These are phyloP conservation scores for Chrysoporthe cubensis DNA, from an alignment of 2,329 filamentous ascomycete species.

Conservation along the genomic window DNA sequence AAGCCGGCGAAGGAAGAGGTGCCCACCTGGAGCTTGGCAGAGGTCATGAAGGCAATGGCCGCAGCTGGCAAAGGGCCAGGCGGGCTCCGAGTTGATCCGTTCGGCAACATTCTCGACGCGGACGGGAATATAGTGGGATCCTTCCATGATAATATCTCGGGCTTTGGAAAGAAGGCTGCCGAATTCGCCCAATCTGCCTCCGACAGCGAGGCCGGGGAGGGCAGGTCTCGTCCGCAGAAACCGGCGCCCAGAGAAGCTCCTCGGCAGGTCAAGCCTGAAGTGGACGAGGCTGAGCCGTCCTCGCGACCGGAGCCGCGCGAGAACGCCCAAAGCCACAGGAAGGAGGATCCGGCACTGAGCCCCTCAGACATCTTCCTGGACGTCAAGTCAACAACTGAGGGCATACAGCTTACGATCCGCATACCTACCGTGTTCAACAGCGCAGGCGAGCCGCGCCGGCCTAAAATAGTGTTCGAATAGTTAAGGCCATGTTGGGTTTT, in stretches of 20 bases:
- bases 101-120: conserved; percentile 51
- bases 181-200: conserved; percentile 30
- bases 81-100: conserved; percentile 47
- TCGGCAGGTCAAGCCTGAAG: conserved; percentile 32
- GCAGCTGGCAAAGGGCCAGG: conserved; percentile 34
- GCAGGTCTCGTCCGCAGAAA: conserved; percentile 28
- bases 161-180: conserved; percentile 36
- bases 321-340: conserved; percentile 42
- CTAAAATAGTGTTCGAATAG: conserved; percentile 40
- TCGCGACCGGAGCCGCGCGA: conserved; percentile 40
- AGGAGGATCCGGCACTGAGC: conserved; percentile 39
- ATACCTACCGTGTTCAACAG: conserved; percentile 59
- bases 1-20: conserved; percentile 34
- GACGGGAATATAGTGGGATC: conserved; percentile 51
- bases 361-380: conserved; percentile 61
- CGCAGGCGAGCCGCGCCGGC: conserved; percentile 34
- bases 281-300: conserved; percentile 35
- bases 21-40: conserved; percentile 38
- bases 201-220: conserved; percentile 31
- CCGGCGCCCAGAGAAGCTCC: conserved; percentile 20
- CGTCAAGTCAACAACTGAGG: conserved; percentile 61
- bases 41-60: conserved; percentile 36
- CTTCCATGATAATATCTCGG: conserved; percentile 49
- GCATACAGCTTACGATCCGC: conserved; percentile 60
- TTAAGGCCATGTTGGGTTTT: background rate